These are phyloP conservation scores for Ceratobasidium papillatum DNA, from an alignment of 1,284 basidiomycete species.

Conservation along the genomic window DNA sequence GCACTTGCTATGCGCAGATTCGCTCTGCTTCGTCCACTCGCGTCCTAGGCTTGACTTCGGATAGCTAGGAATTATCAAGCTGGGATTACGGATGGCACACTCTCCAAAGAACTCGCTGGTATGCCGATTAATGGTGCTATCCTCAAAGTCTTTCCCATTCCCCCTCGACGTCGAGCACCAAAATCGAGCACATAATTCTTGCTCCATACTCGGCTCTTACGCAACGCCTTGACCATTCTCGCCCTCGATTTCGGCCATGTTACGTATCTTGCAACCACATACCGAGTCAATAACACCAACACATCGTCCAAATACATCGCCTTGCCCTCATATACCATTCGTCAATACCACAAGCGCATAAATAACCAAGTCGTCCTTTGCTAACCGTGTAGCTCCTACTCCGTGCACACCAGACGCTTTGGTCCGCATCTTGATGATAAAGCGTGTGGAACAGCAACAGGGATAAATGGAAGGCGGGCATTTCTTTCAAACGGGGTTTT, in stretches of 20 bases:
- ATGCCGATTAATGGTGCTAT: conserved; percentile 23
- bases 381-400: no score
- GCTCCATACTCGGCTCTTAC: background rate
- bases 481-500: no score
- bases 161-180: background rate
- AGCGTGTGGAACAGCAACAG: no score
- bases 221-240: conserved; percentile 18
- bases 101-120: no score
- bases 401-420: conserved; percentile 24
- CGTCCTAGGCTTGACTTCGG: no score
- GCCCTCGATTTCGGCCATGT: conserved; percentile 31
- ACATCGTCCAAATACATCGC: conserved; percentile 9
- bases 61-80: no score
- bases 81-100: no score
- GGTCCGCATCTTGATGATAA: no score
- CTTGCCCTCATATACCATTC: conserved; percentile 32
- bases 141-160: background rate
- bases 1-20: no score
- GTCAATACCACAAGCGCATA: conserved; percentile 10
- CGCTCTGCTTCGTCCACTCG: no score
- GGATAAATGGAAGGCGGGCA: no score
- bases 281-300: background rate
- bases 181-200: background rate
- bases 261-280: background rate
- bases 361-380: no score